A percentile compares a stretch with the other conserved stretches of the same genome.
phyloP scores from a whole-genome alignment of 2,329 filamentous ascomycete species.

The Xylariaceae sp. region DNA sequence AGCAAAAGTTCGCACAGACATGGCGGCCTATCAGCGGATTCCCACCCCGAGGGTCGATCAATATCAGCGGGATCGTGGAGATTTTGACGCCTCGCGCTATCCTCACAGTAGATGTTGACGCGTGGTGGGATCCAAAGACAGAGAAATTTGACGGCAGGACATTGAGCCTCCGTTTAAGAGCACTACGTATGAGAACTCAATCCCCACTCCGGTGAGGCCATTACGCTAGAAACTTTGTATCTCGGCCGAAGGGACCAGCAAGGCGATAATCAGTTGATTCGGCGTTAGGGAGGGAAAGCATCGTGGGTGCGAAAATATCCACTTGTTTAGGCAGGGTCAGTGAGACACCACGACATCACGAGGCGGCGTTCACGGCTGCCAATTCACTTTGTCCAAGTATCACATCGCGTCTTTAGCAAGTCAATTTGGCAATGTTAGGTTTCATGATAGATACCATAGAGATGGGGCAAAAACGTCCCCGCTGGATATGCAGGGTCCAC shows the following conservation, averaged over 20 bases:
- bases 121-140: conserved; percentile 60
- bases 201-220: conserved; percentile 16
- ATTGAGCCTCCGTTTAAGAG: conserved; percentile 9
- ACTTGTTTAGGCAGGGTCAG: neutral
- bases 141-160: conserved; percentile 44
- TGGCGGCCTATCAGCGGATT: conserved; percentile 48
- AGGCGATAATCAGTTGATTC: neutral
- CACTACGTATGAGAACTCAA: conserved; percentile 23
- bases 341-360: conserved; percentile 12
- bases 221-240: neutral
- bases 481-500: conserved; percentile 5
- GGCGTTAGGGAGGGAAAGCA: neutral
- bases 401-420: conserved; percentile 11
- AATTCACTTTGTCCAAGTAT: neutral
- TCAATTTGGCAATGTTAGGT: conserved; percentile 11
- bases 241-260: neutral
- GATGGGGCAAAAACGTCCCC: neutral
- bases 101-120: conserved; percentile 54
- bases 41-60: conserved; percentile 55
- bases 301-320: neutral
- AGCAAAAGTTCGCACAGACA: conserved; percentile 44
- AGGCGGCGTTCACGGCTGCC: conserved; percentile 17
- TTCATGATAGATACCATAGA: conserved; percentile 19
- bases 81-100: conserved; percentile 49
- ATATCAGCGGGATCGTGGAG: conserved; percentile 58